Evolutionary conservation across 1,284 basidiomycete species (phyloP).

Genomic region (Ustilago trichophora): DNA sequence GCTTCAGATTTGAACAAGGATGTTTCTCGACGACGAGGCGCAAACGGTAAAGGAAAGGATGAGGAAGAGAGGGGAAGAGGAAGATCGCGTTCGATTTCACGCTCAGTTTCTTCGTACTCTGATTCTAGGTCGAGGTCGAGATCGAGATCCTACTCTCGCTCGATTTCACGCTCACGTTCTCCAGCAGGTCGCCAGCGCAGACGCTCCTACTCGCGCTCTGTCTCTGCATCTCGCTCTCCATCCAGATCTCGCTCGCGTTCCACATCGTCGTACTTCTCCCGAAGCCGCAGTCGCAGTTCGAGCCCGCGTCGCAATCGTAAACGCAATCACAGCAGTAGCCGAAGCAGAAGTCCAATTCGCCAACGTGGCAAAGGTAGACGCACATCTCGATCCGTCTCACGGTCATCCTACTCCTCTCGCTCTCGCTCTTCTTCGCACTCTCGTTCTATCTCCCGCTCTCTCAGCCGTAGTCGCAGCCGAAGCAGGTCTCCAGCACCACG

Average conservation of each 20-base stretch:
- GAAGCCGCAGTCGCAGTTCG: background rate
- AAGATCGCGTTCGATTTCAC: conserved; percentile 7
- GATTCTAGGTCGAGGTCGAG: conserved; percentile 12
- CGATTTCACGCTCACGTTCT: too few species aligned
- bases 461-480: too few species aligned
- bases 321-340: background rate
- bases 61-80: conserved; percentile 9
- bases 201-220: background rate
- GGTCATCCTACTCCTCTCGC: conserved; percentile 8
- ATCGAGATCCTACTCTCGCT: conserved; percentile 40
- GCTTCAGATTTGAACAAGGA: conserved; percentile 1
- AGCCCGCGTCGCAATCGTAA: background rate
- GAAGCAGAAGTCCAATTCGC: conserved; percentile 3
- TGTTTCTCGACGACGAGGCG: too few species aligned
- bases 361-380: background rate
- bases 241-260: too few species aligned
- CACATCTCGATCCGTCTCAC: conserved; percentile 9
- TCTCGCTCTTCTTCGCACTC: conserved; percentile 2
- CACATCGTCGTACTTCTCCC: too few species aligned
- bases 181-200: conserved; percentile 3
- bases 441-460: too few species aligned
- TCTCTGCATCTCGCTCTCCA: background rate
- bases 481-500: too few species aligned
- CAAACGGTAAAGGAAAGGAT: conserved; percentile 1
- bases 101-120: conserved; percentile 8